Conservation (phyloP, 1,284 basidiomycete species). For the Pseudozyma flocculosa region DNA sequence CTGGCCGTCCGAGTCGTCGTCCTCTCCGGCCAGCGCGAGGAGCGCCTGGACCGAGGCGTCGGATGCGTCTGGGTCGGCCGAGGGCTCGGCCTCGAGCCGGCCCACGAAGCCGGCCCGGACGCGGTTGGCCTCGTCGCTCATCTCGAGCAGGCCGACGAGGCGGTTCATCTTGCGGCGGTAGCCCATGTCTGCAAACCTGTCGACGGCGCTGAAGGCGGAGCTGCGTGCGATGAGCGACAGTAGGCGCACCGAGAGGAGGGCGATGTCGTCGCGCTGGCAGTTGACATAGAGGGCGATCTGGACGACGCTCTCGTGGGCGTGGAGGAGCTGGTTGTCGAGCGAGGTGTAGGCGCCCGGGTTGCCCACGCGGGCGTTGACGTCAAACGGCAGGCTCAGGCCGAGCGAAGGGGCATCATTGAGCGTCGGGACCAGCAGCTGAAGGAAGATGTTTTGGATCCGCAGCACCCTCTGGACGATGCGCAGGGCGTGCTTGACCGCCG, state of each 20-base stretch:
- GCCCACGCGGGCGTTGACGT: slow-evolving; percentile 35
- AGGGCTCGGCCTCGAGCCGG: slow-evolving; percentile 65
- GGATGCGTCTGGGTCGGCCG: slow-evolving; percentile 24
- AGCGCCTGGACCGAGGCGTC: slow-evolving; percentile 53
- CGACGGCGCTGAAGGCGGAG: slow-evolving; percentile 63
- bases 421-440: slow-evolving; percentile 81
- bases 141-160: slow-evolving; percentile 76
- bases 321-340: slow-evolving; percentile 70
- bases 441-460: slow-evolving; percentile 82
- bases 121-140: slow-evolving; percentile 79
- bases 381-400: slow-evolving; percentile 29
- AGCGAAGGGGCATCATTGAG: slow-evolving; percentile 63
- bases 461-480: slow-evolving; percentile 79
- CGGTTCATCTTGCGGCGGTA: slow-evolving; percentile 61
- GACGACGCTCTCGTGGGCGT: slow-evolving; percentile 72
- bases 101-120: slow-evolving; percentile 78
- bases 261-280: slow-evolving; percentile 72
- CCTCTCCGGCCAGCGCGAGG: slow-evolving; percentile 62
- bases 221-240: slow-evolving; percentile 68
- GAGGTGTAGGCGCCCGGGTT: slow-evolving; percentile 67
- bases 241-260: slow-evolving; percentile 77
- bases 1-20: slow-evolving; percentile 65
- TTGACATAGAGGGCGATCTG: slow-evolving; percentile 79
- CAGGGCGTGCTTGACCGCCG: slow-evolving; percentile 76
- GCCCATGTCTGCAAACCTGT: slow-evolving; percentile 62